Conservation (phyloP, 371 early-diverging fungal species). For the Spraguea lophii region DNA sequence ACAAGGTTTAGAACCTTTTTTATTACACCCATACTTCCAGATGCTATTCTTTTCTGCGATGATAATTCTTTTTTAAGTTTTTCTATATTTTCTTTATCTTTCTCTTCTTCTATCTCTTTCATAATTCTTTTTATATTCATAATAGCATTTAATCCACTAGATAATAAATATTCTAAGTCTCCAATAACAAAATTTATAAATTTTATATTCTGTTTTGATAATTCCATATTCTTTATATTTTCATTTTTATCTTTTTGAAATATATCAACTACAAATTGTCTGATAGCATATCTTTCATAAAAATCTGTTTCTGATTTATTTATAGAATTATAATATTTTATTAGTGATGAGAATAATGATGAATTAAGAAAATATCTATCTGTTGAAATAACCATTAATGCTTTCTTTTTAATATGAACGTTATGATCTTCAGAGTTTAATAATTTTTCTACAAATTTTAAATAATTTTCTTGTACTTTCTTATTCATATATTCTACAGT, state of each 20-base stretch:
- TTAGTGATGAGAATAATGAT: neutral
- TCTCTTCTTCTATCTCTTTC: slow-evolving; percentile 1
- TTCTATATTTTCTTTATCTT: slow-evolving; percentile 6
- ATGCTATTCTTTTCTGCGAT: slow-evolving; percentile 1
- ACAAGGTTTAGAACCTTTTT: slow-evolving; percentile 20
- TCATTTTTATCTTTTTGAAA: slow-evolving; percentile 2
- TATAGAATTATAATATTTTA: neutral
- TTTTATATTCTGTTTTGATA: slow-evolving; percentile 12
- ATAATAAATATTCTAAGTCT: slow-evolving; percentile 24
- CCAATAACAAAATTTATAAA: slow-evolving; percentile 26
- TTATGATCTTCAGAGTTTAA: too few relatives aligned
- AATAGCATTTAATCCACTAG: slow-evolving; percentile 25
- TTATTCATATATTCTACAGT: too few relatives aligned
- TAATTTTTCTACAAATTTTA: too few relatives aligned
- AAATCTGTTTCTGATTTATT: neutral
- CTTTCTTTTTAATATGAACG: too few relatives aligned
- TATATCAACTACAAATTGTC: slow-evolving; percentile 10
- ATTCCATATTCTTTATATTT: neutral
- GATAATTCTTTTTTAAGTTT: neutral
- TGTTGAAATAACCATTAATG: slow-evolving; percentile 2
- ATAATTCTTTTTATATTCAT: slow-evolving; percentile 24
- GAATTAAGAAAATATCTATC: slow-evolving; percentile 2
- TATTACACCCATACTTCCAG: slow-evolving; percentile 13
- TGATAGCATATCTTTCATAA: slow-evolving; percentile 1
- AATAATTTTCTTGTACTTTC: too few relatives aligned